These are phyloP conservation scores for Dipteronia sinensis DNA, from an alignment of 345 rosid species.

Conservation along the genomic window DNA sequence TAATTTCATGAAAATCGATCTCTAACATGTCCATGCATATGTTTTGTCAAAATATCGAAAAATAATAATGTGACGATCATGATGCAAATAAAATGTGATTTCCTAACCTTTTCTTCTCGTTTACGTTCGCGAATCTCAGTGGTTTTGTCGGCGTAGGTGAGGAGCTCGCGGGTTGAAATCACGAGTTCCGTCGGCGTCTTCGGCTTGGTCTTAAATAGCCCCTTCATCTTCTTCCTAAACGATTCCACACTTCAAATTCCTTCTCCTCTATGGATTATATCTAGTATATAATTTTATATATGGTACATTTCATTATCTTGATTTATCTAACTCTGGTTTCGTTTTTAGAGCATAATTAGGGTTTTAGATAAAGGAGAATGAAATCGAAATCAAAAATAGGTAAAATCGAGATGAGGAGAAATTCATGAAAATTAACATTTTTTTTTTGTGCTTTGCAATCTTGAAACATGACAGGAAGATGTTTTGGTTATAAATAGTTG, in stretches of 20 bases:
- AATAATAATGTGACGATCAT: background rate
- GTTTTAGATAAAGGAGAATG: conserved; percentile 12
- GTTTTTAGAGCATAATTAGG: conserved; percentile 1
- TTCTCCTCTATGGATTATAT: background rate
- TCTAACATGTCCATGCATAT: background rate
- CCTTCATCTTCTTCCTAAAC: conserved; percentile 36
- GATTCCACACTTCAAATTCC: background rate
- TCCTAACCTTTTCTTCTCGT: conserved; percentile 49
- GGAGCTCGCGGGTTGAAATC: conserved; percentile 41
- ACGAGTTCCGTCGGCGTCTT: conserved; percentile 50
- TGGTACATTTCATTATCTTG: background rate
- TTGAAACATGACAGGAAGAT: background rate
- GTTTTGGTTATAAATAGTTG: background rate
- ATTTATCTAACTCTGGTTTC: background rate
- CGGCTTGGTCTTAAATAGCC: conserved; percentile 49
- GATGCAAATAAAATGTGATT: background rate
- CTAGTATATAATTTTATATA: too few species aligned
- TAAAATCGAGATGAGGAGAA: background rate
- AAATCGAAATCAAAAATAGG: too few species aligned
- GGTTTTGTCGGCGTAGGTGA: conserved; percentile 19
- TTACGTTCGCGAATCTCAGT: conserved; percentile 38
- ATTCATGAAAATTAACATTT: background rate
- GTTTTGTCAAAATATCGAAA: background rate
- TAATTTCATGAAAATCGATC: background rate
- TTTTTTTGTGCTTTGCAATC: background rate